Evolutionary conservation across 352 stramenopile species (phyloP).

Genomic region (Globisporangium carolinianum): DNA sequence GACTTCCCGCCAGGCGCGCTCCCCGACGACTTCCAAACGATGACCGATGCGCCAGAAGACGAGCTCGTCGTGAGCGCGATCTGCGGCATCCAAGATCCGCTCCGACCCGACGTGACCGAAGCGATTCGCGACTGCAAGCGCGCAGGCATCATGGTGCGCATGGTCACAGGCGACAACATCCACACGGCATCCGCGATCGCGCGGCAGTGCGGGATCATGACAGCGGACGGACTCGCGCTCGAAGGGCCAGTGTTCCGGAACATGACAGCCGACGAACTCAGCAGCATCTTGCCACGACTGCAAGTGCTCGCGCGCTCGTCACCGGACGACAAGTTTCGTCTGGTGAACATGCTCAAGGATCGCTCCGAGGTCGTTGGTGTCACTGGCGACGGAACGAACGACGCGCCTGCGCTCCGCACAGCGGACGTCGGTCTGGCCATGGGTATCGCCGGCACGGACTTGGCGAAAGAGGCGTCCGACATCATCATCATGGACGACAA

Average conservation of each 20-base stretch:
- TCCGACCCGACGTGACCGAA: conserved; percentile 91
- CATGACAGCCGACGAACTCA: conserved; percentile 55
- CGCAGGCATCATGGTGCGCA: conserved; percentile 97
- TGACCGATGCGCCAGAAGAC: conserved; percentile 57
- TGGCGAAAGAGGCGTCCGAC: conserved; percentile 77
- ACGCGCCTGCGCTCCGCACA: conserved; percentile 60
- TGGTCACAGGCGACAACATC: conserved; percentile 99
- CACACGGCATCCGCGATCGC: conserved; percentile 96
- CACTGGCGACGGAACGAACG: conserved; percentile 77
- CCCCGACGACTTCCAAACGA: conserved; percentile 47
- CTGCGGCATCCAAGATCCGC: conserved; percentile 95
- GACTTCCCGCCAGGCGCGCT: conserved; percentile 56
- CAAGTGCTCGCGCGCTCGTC: conserved; percentile 92
- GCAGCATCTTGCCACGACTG: conserved; percentile 54
- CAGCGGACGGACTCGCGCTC: conserved; percentile 81
- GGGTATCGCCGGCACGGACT: conserved; percentile 73
- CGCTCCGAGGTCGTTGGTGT: conserved; percentile 70
- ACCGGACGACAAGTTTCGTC: conserved; percentile 95
- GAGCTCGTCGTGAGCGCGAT: conserved; percentile 84
- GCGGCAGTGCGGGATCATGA: conserved; percentile 94
- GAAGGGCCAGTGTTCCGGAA: conserved; percentile 91
- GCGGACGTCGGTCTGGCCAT: conserved; percentile 77
- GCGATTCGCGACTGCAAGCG: conserved; percentile 92
- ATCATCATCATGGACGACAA: conserved; percentile 88
- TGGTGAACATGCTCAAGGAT: conserved; percentile 87